Conservation (phyloP, 1,284 basidiomycete genomes). For the Ganoderma lucidum region DNA sequence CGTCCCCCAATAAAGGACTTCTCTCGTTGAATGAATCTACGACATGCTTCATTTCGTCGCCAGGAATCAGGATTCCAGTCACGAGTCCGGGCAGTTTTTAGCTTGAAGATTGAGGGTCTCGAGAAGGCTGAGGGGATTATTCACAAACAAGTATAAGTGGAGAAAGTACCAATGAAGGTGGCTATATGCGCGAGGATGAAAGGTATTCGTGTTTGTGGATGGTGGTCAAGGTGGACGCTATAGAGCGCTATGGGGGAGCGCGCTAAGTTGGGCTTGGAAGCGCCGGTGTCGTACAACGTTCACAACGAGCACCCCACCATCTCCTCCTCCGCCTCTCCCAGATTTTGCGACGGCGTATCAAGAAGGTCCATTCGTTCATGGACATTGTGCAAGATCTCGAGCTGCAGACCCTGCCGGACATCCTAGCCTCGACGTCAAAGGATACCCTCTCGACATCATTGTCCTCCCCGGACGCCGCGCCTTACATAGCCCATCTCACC, state of each 20-base stretch:
- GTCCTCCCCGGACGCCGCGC: conserved; percentile 38
- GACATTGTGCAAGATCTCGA: conserved; percentile 19
- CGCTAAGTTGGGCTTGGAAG: neutral
- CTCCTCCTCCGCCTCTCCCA: neutral
- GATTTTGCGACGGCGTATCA: neutral
- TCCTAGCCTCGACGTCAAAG: conserved; percentile 27
- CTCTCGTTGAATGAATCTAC: neutral
- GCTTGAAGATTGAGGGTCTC: no score
- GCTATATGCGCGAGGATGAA: neutral
- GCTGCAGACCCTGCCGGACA: conserved; percentile 25
- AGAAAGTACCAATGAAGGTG: neutral
- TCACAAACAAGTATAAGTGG: neutral
- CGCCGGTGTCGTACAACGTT: no score
- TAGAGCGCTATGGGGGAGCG: neutral
- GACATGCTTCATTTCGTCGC: neutral
- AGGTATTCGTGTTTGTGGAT: neutral
- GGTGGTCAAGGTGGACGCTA: neutral
- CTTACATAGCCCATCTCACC: conserved; percentile 72
- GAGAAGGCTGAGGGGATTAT: neutral
- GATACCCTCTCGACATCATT: conserved; percentile 26
- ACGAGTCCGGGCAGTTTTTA: neutral
- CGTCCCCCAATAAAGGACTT: neutral
- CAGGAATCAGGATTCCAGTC: neutral
- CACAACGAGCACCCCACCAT: neutral
- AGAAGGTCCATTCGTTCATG: no score